Evolutionary conservation across 129 eudicot genomes (phyloP), one percentile per base, ranked within the genome.

Genomic region (Oenanthe sinensis): DNA sequence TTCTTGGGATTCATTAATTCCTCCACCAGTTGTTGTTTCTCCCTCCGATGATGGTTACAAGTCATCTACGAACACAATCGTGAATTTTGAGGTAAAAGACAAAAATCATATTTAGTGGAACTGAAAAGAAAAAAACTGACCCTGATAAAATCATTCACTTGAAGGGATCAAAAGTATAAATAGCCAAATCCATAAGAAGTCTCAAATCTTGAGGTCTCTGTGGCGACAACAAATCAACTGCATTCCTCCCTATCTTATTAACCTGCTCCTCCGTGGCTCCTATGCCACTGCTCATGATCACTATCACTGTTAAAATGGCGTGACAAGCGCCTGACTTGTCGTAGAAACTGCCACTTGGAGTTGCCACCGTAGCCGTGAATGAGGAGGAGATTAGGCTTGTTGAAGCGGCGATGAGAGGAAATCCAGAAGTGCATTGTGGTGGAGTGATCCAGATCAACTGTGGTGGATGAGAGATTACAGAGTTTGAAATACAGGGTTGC

Each of bases 361-460:
- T 86, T 85, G 0, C 87, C 93, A 24, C 97, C 96, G 75, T 85
- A 88, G 55, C 97, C 97, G 50, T 92, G 97, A 86, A 90, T 79
- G 22, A 90, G 65, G 11, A 88, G 82, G 24, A 92, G 85, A 73
- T 90, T 92, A 14, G 93, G 91, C 74, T 84, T 85, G 78, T 84
- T 43, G 79, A 63, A 80, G 15, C 82, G 81, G 5, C 85, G 86
- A 77, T 84, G 90, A 40, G 75, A 75, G 2, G 91, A 52, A 37
- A 75, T 79, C 91, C 93, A 88, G 78, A 86, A 80, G 78, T 90
- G 90, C 87, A 92, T 80, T 63, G 91, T 80, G 76, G 97, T 92
- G 71, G 80, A 84, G 17, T 88, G 88, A 78, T 90, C 91, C 6
- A 88, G 82, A 65, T 87, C 89, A 36, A 90, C 83, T 75, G 83